phyloP scores from a whole-genome alignment of 352 stramenopile species.

The Porosira glacialis region DNA sequence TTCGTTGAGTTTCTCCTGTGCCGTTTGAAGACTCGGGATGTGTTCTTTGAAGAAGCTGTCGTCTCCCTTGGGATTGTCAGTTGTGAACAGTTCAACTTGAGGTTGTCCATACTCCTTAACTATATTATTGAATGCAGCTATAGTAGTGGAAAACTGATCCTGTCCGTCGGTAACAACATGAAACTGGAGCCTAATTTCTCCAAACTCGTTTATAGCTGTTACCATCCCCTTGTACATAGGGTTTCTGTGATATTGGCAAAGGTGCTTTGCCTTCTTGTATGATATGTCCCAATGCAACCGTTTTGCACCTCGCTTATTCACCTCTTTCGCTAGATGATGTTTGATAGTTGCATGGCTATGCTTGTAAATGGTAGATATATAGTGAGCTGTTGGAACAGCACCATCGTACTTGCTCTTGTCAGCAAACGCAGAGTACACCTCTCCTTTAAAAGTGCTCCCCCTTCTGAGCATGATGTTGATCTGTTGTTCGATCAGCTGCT shows the following conservation, averaged over 20 bases:
- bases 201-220: slow-evolving; percentile 44
- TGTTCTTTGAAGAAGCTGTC: slow-evolving; percentile 14
- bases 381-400: slow-evolving; percentile 37
- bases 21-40: slow-evolving; percentile 22
- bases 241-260: slow-evolving; percentile 30
- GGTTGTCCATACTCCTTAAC: slow-evolving; percentile 18
- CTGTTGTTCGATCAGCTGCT: no score
- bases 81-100: slow-evolving; percentile 12
- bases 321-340: slow-evolving; percentile 27
- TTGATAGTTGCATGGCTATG: slow-evolving; percentile 17
- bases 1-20: slow-evolving; percentile 31
- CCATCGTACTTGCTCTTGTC: slow-evolving; percentile 40
- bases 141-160: slow-evolving; percentile 31
- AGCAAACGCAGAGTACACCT: slow-evolving; percentile 22
- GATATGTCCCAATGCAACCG: slow-evolving; percentile 43
- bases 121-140: slow-evolving; percentile 37
- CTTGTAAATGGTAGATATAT: slow-evolving; percentile 38
- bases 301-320: slow-evolving; percentile 43
- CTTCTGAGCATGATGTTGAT: no score
- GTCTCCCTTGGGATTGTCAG: slow-evolving; percentile 38
- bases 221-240: slow-evolving; percentile 41
- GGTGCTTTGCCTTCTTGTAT: slow-evolving; percentile 49
- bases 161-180: slow-evolving; percentile 37
- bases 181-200: slow-evolving; percentile 51
- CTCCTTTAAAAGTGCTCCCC: slow-evolving; percentile 1